Evolutionary conservation across 306 rosid genomes (phyloP), one percentile per base, ranked within the genome.

Genomic region (Gastrolobium villosum): DNA sequence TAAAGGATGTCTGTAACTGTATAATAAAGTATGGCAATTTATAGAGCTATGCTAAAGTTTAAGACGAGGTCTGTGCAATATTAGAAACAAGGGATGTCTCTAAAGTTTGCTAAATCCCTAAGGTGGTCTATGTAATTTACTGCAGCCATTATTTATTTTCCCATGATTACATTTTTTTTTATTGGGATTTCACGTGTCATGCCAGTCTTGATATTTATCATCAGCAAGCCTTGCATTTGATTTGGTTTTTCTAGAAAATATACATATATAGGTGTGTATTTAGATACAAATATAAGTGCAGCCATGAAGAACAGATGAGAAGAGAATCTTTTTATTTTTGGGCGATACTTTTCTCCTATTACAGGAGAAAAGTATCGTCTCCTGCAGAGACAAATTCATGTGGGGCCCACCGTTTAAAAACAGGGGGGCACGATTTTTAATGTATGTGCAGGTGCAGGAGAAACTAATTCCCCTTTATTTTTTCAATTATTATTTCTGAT

Each of bases 11-110:
- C 44, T 73, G 45, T 13, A 15, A 36, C 37, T 70, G 4, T 54
- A 5, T 5, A 7, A 14, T 37, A 40, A 1, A 72, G 52, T 54
- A 55, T 39, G 35, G 13, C 28, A 26, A 5, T 39, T 54, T 57
- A 57, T 57, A 30, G 26, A 39, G 40, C 62, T 54, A 10, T 20
- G 53, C 60, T 26, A 20, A 54, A 55, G 37, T 37, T 10, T 43
- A 65, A 65, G 26, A 36, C 20, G 15, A 36, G 34, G 62, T 35
- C 60, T 15, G 10, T 65, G 50, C 30, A 52, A 70, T 35, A 20
- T 35, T 70, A 32, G 32, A 70, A 14, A 70, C 48, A 49, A 50
- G 64, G 13, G 43, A 53, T 5, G 64, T 20, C 64, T 50, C 35
- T 52, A 15, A 15, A 20, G 10, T 36, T 70, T 37, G 20, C 63